Evolutionary conservation across 1,139 yeast species (phyloP).

Genomic region (Casaregolazyma lundiana): DNA sequence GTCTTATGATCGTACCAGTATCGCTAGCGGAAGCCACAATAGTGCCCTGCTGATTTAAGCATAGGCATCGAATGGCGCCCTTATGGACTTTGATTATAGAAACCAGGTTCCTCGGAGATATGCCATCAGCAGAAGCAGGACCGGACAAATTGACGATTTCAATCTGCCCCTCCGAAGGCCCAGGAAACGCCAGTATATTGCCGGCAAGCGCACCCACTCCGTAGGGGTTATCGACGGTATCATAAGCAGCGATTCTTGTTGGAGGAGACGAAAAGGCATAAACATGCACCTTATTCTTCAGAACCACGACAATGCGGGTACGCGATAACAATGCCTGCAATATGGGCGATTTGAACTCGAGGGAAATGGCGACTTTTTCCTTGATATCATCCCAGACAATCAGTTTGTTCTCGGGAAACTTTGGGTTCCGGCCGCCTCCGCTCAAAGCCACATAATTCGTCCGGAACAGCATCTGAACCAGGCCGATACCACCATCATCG

Average conservation of each 20-base stretch:
- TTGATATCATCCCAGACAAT: slow-evolving; percentile 91
- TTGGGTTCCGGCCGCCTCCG: slow-evolving; percentile 81
- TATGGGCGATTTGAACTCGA: slow-evolving; percentile 74
- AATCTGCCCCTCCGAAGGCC: slow-evolving; percentile 58
- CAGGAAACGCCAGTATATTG: slow-evolving; percentile 68
- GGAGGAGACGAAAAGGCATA: slow-evolving; percentile 84
- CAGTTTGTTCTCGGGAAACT: slow-evolving; percentile 66
- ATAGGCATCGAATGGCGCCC: slow-evolving; percentile 60
- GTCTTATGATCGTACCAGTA: slow-evolving; percentile 79
- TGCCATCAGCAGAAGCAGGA: slow-evolving; percentile 13
- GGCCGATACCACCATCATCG: slow-evolving; percentile 60
- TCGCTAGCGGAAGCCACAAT: slow-evolving; percentile 85
- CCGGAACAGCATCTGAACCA: slow-evolving; percentile 76
- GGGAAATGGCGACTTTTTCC: slow-evolving; percentile 63
- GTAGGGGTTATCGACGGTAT: slow-evolving; percentile 60
- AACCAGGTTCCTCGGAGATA: slow-evolving; percentile 51
- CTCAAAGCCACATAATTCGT: slow-evolving; percentile 86
- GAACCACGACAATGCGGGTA: slow-evolving; percentile 66
- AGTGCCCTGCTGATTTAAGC: slow-evolving; percentile 67
- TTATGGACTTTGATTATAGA: slow-evolving; percentile 83
- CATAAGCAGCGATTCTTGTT: slow-evolving; percentile 60
- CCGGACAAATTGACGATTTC: slow-evolving; percentile 67
- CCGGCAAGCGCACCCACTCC: slow-evolving; percentile 62
- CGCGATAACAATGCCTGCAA: slow-evolving; percentile 71
- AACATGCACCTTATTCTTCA: slow-evolving; percentile 62